phyloP scores from a whole-genome alignment of 768 basidiomycete genomes.

The Trichaptum fuscoviolaceum region DNA sequence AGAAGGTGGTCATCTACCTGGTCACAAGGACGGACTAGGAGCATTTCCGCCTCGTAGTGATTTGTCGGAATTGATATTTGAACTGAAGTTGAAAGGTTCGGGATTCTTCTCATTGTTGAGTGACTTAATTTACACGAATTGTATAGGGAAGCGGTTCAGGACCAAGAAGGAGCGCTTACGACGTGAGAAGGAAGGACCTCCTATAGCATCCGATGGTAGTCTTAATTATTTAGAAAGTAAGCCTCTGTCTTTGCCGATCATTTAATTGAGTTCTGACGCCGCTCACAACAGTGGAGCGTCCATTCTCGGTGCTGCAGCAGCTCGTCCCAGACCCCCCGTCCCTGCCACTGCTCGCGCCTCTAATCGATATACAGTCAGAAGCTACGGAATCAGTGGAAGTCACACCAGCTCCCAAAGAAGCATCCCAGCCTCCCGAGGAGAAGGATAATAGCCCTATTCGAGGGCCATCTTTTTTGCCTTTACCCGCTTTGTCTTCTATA shows the following conservation, averaged over 20 bases:
- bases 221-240: constrained; percentile 67
- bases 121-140: not conserved
- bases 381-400: not conserved
- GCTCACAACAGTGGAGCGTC: constrained; percentile 62
- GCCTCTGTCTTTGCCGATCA: constrained; percentile 17
- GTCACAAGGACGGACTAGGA: constrained; percentile 70
- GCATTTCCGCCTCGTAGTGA: constrained; percentile 66
- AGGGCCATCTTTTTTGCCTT: not conserved
- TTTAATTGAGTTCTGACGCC: constrained; percentile 5
- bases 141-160: constrained; percentile 64
- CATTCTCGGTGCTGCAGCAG: constrained; percentile 60
- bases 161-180: constrained; percentile 78
- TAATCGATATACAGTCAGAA: constrained; percentile 38
- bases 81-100: constrained; percentile 69
- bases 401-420: not conserved
- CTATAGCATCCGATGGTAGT: constrained; percentile 69
- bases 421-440: not conserved
- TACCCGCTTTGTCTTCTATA: constrained; percentile 1
- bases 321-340: constrained; percentile 54
- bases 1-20: constrained; percentile 66
- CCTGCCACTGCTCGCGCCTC: constrained; percentile 52
- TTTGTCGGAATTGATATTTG: constrained; percentile 68
- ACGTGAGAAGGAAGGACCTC: constrained; percentile 74
- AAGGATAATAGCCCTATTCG: not conserved
- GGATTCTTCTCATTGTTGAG: constrained; percentile 3